Percentiles rank a stretch among this genome's conserved stretches.
Conservation (phyloP, 2,329 filamentous ascomycete genomes). For the Beauveria australis region DNA sequence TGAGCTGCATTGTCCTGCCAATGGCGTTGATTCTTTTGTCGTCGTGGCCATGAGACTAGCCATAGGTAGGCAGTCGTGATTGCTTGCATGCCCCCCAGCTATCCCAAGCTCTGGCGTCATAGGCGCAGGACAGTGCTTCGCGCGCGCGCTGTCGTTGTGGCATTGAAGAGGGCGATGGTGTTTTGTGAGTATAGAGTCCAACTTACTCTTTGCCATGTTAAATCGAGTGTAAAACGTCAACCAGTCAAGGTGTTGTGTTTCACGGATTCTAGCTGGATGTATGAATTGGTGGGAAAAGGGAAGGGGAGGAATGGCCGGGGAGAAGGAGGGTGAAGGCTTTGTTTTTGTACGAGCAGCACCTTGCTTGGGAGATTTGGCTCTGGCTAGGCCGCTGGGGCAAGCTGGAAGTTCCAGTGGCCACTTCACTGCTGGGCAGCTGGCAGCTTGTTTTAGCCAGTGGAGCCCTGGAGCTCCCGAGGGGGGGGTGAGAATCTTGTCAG, state of each 20-base stretch:
- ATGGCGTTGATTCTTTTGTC: background rate
- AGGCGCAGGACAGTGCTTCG: background rate
- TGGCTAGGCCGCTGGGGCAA: background rate
- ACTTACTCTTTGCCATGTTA: conserved; percentile 12
- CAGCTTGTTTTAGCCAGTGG: conserved; percentile 4
- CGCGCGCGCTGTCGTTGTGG: background rate
- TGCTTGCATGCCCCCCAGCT: background rate
- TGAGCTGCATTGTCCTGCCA: background rate
- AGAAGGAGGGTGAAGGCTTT: conserved; percentile 3
- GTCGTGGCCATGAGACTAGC: background rate
- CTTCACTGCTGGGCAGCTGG: background rate
- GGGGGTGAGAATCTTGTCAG: background rate
- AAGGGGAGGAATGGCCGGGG: background rate
- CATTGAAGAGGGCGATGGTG: background rate
- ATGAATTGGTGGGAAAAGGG: background rate
- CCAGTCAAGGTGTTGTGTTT: background rate
- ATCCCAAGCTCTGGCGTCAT: background rate
- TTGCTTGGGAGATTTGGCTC: no score
- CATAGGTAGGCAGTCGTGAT: no score
- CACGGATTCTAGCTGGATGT: background rate
- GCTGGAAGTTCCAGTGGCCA: background rate
- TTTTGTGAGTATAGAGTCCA: background rate
- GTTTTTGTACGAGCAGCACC: conserved; percentile 3
- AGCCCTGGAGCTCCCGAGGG: background rate
- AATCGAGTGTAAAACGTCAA: background rate